phyloP scores from a whole-genome alignment of 257 asterid genomes.

The Leonotis leonurus region DNA sequence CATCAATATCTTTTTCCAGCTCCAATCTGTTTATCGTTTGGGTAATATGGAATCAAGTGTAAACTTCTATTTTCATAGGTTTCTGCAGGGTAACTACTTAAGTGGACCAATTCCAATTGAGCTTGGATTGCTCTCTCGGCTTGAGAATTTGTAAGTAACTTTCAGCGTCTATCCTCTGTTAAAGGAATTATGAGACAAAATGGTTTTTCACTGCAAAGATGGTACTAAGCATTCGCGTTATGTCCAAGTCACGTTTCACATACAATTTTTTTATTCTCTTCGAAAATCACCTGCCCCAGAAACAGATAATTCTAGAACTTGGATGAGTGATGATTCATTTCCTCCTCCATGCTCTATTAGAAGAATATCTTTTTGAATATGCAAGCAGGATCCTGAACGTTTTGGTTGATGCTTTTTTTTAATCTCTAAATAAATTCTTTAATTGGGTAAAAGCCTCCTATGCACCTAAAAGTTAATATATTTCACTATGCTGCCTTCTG shows the following conservation, averaged over 20 bases:
- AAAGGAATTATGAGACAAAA: background rate
- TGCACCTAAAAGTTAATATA: slow-evolving; percentile 11
- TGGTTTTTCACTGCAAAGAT: background rate
- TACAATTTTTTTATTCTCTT: background rate
- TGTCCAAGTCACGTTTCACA: background rate
- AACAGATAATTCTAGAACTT: background rate
- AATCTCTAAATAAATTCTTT: slow-evolving; percentile 1
- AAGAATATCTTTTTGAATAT: slow-evolving; percentile 1
- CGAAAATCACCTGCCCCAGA: background rate
- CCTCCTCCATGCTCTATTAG: background rate
- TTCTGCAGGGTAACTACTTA: slow-evolving; percentile 76
- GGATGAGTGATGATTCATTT: background rate
- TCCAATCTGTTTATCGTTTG: background rate
- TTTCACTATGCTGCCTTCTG: slow-evolving; percentile 18
- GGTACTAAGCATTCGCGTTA: background rate
- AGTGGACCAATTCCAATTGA: slow-evolving; percentile 75
- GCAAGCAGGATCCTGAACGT: background rate
- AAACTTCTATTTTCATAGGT: slow-evolving; percentile 37
- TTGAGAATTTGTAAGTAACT: slow-evolving; percentile 57
- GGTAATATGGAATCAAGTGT: slow-evolving; percentile 5
- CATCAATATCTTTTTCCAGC: background rate
- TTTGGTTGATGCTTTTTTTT: slow-evolving; percentile 3
- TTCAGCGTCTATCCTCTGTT: slow-evolving; percentile 1
- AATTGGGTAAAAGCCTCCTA: slow-evolving; percentile 7
- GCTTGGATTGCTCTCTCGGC: slow-evolving; percentile 62